Base-by-base conservation (phyloP, 2,329 filamentous ascomycete genomes). In the Teratosphaeria zuluensis region DNA sequence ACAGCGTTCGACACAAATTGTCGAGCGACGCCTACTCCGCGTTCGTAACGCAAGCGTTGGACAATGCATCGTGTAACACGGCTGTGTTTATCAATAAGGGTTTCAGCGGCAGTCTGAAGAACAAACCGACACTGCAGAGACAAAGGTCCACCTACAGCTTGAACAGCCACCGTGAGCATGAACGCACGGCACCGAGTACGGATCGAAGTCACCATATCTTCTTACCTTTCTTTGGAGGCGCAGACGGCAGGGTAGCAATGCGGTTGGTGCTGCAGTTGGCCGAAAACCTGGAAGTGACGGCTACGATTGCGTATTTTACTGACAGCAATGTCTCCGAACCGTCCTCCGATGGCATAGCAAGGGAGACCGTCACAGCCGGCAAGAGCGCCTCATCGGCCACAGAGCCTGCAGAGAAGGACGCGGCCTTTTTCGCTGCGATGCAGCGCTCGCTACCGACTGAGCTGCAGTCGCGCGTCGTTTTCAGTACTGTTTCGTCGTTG, bases 171-270 rank as follows among this genome's bases (percentile, higher is more conserved):
- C 75, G 78, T n/a, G 83, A 87, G 56, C 75, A 82, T 11, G 57
- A 58, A 21, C 75, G 80, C 0, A 74, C 81, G 76, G 81, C 55
- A 0, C 84, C 87, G 0, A 79, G 85, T 4, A 77, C 79, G 5
- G 83, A 89, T 66, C 86, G 85, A 61, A 85, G 84, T 38, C 90
- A 95, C 69, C 90, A 92, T 70, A 81, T 97, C 64, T 92, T 95
- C 70, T 79, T 95, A 57, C 88, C 92, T 0, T 97, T 90, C 74
- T 86, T 96, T 60, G 92, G 92, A 14, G 89, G 89, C 8, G 76
- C 79, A 1, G 94, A 99, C 68, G 92, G 96, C 68, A 82, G 84
- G 7, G 83, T 87, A 4, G 92, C 91, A 0, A 79, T 97, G 0
- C 80, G 86, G 1, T 83, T 97, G 28, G 87, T 92, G 2, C 79